phyloP scores from a whole-genome alignment of 75 land plant genomes.

The Cunninghamia lanceolata region DNA sequence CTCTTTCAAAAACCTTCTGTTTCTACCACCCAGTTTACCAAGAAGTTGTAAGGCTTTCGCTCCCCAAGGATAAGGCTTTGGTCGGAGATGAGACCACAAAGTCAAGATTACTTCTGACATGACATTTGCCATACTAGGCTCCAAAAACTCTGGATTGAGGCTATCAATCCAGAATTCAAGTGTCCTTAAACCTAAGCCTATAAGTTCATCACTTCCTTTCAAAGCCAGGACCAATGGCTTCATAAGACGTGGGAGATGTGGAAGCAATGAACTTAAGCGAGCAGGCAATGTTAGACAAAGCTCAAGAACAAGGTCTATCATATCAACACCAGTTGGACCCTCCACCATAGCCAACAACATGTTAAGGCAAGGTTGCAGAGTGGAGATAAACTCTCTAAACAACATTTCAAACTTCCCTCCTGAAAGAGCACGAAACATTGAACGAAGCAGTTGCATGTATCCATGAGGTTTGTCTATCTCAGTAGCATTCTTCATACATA shows the following conservation, averaged over 20 bases:
- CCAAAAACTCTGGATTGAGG: conserved; percentile 97
- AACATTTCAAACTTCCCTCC: conserved; percentile 90
- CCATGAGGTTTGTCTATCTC: conserved; percentile 97
- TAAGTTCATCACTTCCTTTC: conserved; percentile 96
- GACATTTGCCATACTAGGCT: conserved; percentile 98
- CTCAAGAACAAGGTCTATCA: conserved; percentile 90
- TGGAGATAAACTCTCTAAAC: conserved; percentile 78
- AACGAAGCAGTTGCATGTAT: conserved; percentile 88
- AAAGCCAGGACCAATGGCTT: conserved; percentile 92
- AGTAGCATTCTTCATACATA: conserved; percentile 90
- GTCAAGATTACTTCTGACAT: conserved; percentile 93
- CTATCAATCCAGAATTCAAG: conserved; percentile 99
- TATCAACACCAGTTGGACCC: conserved; percentile 93
- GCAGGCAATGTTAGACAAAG: conserved; percentile 95
- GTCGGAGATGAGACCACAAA: conserved; percentile 96
- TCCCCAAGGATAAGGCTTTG: conserved; percentile 94
- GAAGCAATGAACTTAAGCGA: conserved; percentile 92
- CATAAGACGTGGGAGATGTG: conserved; percentile 93
- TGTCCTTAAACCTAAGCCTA: conserved; percentile 80
- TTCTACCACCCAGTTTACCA: conserved; percentile 97
- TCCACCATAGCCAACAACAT: conserved; percentile 97
- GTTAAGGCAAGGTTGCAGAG: conserved; percentile 86
- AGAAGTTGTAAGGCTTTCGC: conserved; percentile 86
- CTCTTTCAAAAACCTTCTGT: conserved; percentile 93
- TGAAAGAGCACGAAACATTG: conserved; percentile 85